Evolutionary conservation across 2,329 filamentous ascomycete genomes (phyloP).

Genomic region (Zymoseptoria tritici): DNA sequence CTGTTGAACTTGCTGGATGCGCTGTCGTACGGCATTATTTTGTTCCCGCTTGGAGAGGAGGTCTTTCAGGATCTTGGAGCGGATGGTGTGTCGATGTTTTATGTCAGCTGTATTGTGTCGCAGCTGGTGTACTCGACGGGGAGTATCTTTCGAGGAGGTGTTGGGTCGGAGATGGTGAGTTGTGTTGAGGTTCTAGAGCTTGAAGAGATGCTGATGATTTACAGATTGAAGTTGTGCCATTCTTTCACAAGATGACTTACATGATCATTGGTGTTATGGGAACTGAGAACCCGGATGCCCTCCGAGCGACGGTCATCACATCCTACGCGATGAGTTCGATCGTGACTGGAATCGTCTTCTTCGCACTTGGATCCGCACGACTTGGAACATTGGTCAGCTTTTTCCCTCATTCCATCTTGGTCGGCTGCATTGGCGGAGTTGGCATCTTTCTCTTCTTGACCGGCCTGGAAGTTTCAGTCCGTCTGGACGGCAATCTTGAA

Average conservation of each 20-base stretch:
- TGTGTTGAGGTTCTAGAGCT: constrained; percentile 20
- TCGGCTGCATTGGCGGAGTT: constrained; percentile 94
- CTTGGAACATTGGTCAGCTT: constrained; percentile 93
- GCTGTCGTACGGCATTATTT: constrained; percentile 81
- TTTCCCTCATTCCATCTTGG: constrained; percentile 91
- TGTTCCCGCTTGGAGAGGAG: constrained; percentile 83
- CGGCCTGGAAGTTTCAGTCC: constrained; percentile 85
- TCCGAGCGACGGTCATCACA: constrained; percentile 90
- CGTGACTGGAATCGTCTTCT: constrained; percentile 85
- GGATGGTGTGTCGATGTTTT: constrained; percentile 97
- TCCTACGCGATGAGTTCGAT: constrained; percentile 86
- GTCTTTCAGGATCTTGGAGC: constrained; percentile 81
- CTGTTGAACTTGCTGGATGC: constrained; percentile 91
- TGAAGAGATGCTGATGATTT: constrained; percentile 31
- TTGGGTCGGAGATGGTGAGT: constrained; percentile 81
- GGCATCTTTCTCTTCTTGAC: constrained; percentile 91
- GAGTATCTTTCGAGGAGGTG: constrained; percentile 81
- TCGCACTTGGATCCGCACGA: constrained; percentile 76
- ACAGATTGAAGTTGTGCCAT: constrained; percentile 86
- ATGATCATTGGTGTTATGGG: constrained; percentile 76
- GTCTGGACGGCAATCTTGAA: constrained; percentile 75
- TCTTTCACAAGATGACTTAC: constrained; percentile 97
- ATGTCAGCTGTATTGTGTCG: constrained; percentile 91
- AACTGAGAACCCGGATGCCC: constrained; percentile 69
- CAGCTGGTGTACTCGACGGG: constrained; percentile 85